Evolutionary conservation across 2,329 filamentous ascomycete species (phyloP).

Genomic region (Furcasterigmium sp.): DNA sequence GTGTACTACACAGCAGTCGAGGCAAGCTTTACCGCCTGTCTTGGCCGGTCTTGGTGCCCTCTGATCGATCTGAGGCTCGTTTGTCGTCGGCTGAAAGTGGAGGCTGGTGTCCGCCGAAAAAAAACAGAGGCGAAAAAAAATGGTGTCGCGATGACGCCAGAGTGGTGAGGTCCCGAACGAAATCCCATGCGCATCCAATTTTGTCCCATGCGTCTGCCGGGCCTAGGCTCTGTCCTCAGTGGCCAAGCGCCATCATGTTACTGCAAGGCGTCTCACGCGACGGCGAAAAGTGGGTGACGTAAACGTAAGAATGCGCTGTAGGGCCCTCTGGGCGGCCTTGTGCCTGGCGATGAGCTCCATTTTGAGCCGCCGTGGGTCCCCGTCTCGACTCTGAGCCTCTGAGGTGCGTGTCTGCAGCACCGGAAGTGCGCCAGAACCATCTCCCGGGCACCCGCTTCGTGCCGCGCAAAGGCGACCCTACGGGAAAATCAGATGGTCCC

Average conservation of each 20-base stretch:
- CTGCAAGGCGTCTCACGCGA: not conserved
- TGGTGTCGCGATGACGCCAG: not conserved
- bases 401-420: no score
- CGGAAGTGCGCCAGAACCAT: no score
- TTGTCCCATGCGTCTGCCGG: not conserved
- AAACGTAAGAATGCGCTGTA: not conserved
- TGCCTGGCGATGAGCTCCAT: not conserved
- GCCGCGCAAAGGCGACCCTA: constrained; percentile 9
- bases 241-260: not conserved
- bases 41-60: no score
- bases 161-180: no score
- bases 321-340: not conserved
- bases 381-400: no score
- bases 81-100: constrained; percentile 13
- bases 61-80: constrained; percentile 5
- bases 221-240: not conserved
- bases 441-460: constrained; percentile 10
- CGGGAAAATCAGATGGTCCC: not conserved
- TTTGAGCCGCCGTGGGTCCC: no score
- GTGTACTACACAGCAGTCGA: no score
- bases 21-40: no score
- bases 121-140: not conserved
- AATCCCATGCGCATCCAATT: not conserved
- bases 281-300: not conserved
- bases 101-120: not conserved